Percentiles rank a stretch among this genome's conserved stretches.
Conservation (phyloP, 2,329 filamentous ascomycete species). For the Aspergillus sp. region DNA sequence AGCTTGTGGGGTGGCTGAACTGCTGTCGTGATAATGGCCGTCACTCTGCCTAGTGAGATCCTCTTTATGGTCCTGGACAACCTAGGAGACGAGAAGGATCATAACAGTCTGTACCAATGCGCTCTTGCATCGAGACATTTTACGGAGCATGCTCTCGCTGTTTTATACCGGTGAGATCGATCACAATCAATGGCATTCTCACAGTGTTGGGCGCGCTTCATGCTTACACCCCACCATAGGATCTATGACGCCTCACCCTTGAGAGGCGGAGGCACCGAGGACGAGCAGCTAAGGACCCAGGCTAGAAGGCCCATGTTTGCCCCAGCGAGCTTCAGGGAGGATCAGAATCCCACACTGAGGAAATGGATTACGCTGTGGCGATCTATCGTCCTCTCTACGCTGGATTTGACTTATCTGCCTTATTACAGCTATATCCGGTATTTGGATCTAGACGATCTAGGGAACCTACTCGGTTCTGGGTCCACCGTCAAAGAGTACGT, state of each 20-base stretch:
- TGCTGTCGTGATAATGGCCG: constrained; percentile 17
- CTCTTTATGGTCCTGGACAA: constrained; percentile 29
- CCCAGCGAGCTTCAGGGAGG: constrained; percentile 31
- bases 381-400: constrained; percentile 65
- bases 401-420: constrained; percentile 62
- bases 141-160: constrained; percentile 22
- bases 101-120: constrained; percentile 29
- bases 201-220: not conserved
- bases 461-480: constrained; percentile 59
- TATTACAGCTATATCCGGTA: constrained; percentile 68
- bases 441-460: constrained; percentile 63
- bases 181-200: not conserved
- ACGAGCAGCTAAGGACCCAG: constrained; percentile 40
- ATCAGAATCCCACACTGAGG: constrained; percentile 50
- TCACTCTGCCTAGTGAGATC: constrained; percentile 24
- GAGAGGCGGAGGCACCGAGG: constrained; percentile 45
- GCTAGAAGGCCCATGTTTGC: constrained; percentile 21
- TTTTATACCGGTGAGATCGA: constrained; percentile 26
- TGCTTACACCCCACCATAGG: constrained; percentile 30
- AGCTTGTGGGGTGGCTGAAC: not conserved
- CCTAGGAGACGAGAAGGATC: constrained; percentile 25
- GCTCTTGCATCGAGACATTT: constrained; percentile 25
- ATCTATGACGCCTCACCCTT: constrained; percentile 50
- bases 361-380: constrained; percentile 68
- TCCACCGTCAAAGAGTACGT: constrained; percentile 58